These are phyloP conservation scores for Backusella luteola DNA, from an alignment of 192 early-diverging fungal species.

Conservation along the genomic window DNA sequence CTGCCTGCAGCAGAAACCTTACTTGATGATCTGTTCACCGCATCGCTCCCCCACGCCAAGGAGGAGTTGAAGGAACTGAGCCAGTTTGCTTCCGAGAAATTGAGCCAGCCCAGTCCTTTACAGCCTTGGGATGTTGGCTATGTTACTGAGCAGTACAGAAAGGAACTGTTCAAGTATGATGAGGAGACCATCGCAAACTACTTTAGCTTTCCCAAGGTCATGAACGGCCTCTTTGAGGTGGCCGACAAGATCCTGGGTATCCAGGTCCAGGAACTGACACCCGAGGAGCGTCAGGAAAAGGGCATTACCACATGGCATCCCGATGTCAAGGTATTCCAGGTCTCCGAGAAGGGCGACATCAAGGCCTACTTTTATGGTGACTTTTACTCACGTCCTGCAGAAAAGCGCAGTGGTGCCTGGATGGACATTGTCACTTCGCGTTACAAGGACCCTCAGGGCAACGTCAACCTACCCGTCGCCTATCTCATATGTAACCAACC, in stretches of 20 bases:
- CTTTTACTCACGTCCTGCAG: conserved; percentile 54
- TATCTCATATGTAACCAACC: conserved; percentile 63
- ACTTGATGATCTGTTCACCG: conserved; percentile 42
- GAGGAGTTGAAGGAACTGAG: conserved; percentile 42
- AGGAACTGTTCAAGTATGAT: conserved; percentile 48
- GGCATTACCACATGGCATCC: conserved; percentile 51
- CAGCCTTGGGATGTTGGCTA: conserved; percentile 52
- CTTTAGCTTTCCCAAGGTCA: conserved; percentile 51
- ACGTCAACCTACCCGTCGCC: conserved; percentile 50
- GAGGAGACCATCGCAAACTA: conserved; percentile 57
- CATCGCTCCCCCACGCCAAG: conserved; percentile 44
- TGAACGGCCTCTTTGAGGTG: conserved; percentile 54
- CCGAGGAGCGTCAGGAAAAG: conserved; percentile 29
- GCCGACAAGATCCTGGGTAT: conserved; percentile 49
- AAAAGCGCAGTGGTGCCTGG: conserved; percentile 61
- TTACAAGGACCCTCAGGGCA: conserved; percentile 34
- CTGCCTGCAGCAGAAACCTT: conserved; percentile 42
- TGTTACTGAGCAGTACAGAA: conserved; percentile 52
- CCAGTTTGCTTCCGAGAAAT: conserved; percentile 40
- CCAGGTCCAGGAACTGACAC: conserved; percentile 42
- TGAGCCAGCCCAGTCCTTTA: conserved; percentile 38
- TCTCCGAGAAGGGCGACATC: conserved; percentile 39
- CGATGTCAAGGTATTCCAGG: conserved; percentile 58
- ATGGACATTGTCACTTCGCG: conserved; percentile 54
- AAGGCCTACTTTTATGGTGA: conserved; percentile 64